Evolutionary conservation across 2,329 filamentous ascomycete species (phyloP).

Genomic region (Decorospora gaudefroyi): DNA sequence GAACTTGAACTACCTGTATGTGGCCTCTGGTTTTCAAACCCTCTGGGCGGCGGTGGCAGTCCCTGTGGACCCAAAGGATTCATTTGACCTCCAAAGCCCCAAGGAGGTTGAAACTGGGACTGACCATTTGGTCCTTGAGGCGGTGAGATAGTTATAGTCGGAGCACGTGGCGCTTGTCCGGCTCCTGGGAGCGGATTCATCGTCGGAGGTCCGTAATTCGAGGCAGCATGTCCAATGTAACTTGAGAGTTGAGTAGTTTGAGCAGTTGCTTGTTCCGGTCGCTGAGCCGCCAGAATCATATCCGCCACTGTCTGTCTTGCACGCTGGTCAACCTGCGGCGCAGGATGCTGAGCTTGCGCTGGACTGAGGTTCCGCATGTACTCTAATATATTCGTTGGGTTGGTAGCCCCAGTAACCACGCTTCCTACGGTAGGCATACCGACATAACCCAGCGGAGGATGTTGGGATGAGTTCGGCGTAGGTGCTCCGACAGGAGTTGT

Average conservation of each 20-base stretch:
- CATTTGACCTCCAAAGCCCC: neutral
- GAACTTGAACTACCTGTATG: too few relatives aligned
- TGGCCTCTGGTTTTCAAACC: too few relatives aligned
- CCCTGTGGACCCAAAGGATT: neutral
- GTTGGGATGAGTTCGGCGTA: neutral
- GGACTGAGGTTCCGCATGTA: constrained; percentile 18
- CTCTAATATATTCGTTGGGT: constrained; percentile 5
- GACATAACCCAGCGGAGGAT: neutral
- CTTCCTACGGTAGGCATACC: neutral
- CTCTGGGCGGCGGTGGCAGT: neutral
- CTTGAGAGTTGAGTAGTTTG: neutral
- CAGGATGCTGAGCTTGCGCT: constrained; percentile 12
- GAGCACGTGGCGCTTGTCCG: neutral
- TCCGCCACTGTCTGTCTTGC: constrained; percentile 7
- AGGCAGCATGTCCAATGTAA: neutral
- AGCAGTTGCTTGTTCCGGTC: neutral
- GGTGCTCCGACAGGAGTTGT: neutral
- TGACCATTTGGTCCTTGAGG: neutral
- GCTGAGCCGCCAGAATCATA: neutral
- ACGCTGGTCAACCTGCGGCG: constrained; percentile 10
- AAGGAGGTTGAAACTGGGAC: neutral
- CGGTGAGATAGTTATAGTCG: neutral
- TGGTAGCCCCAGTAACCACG: neutral
- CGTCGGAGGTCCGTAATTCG: neutral
- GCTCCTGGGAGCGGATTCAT: neutral